Evolutionary conservation across 2,329 filamentous ascomycete genomes (phyloP), one percentile per base, ranked within the genome.

Genomic region (Fusarium denticulatum): DNA sequence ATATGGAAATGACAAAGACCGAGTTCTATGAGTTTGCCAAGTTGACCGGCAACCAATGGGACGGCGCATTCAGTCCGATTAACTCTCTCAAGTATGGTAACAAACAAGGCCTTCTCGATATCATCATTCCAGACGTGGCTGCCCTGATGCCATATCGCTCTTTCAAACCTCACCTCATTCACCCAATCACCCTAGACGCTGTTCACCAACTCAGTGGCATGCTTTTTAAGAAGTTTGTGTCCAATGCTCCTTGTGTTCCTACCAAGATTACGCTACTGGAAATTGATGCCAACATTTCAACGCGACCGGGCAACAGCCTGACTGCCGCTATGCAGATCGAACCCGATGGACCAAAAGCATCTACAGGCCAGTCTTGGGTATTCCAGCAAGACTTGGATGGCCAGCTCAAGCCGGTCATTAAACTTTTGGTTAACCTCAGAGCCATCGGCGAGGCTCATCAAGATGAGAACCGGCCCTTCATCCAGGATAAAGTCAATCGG

Each of bases 271-370:
- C 36, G 2, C 36, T 60, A 1, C 3, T 64, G 7, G 60, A 64
- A n/a, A 22, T 64, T 4, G 55, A 64, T 36, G 60, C 55, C 30
- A 60, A 36, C 1, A 42, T 64, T 1, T 60, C 60, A 4, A 20
- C 43, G 26, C 24, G 18, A 49, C 20, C 55, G 18, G 60, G 60
- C 7, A 42, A 64, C 16, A 60, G 43, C 18, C 36, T 64, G 8
- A 64, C 60, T 42, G 60, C 60, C 5, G 60, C 60, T 10, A 64
- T 64, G 60, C n/a, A 60, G 36, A 60, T 64, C 3, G 55, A 64
- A 16, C 43, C 55, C 1, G 43, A 64, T 42, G 60, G 60, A 3
- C 16, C 36, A 5, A 64, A 64, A 16, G 43, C 60, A 15, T 64
- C 55, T 18, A 26, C 28, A n/a, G 60, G 43, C 3, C 55, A 60